Evolutionary conservation across 495 filamentous ascomycete species (phyloP).

Genomic region (Daldinia loculata): DNA sequence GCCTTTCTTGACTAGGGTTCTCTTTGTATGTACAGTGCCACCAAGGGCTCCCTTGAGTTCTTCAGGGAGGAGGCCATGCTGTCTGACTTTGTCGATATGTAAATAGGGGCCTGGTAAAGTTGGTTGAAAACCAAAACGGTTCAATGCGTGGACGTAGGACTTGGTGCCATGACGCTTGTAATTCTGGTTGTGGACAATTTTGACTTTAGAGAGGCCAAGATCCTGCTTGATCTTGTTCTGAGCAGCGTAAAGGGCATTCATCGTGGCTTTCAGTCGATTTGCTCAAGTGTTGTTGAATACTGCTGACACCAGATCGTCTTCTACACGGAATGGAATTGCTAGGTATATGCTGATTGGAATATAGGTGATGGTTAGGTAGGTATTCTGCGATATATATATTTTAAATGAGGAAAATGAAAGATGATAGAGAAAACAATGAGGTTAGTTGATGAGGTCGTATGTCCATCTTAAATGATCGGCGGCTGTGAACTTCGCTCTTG

Average conservation of each 20-base stretch:
- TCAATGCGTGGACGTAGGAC: slow-evolving; percentile 74
- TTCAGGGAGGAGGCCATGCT: slow-evolving; percentile 46
- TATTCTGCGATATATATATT: background rate
- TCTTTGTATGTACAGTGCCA: slow-evolving; percentile 55
- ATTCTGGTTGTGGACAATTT: slow-evolving; percentile 64
- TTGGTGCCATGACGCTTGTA: slow-evolving; percentile 74
- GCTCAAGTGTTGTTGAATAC: slow-evolving; percentile 5
- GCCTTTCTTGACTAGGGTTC: slow-evolving; percentile 62
- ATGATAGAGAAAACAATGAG: slow-evolving; percentile 3
- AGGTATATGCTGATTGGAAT: slow-evolving; percentile 1
- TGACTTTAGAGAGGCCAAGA: slow-evolving; percentile 59
- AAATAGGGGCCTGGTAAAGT: slow-evolving; percentile 75
- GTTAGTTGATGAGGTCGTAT: background rate
- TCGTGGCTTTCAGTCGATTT: slow-evolving; percentile 24
- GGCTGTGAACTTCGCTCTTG: slow-evolving; percentile 14
- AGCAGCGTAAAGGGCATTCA: slow-evolving; percentile 46
- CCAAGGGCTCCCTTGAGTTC: slow-evolving; percentile 50
- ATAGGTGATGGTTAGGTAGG: background rate
- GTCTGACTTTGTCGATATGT: slow-evolving; percentile 52
- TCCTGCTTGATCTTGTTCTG: slow-evolving; percentile 49
- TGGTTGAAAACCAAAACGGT: slow-evolving; percentile 74
- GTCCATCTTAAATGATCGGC: background rate
- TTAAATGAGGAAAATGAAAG: background rate
- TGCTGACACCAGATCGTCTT: background rate
- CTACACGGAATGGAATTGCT: slow-evolving; percentile 18